Evolutionary conservation across 164 flowering plant genomes (phyloP).

Genomic region (Dillenia suffruticosa): DNA sequence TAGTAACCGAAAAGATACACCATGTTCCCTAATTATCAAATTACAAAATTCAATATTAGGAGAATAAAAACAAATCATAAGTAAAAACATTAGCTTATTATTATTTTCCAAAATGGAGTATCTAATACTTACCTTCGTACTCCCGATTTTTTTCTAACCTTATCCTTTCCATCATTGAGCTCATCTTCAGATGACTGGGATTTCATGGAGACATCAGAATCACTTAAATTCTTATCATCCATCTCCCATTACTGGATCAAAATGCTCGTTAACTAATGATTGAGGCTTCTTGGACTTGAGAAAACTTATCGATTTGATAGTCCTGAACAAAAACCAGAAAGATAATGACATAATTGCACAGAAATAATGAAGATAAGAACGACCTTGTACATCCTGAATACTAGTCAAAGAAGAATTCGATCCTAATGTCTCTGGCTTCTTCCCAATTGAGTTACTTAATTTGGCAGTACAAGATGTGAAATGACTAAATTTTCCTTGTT

Average conservation of each 20-base stretch:
- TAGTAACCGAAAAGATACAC: background rate
- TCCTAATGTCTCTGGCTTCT: background rate
- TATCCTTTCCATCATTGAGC: too few relatives aligned
- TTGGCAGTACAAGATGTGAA: too few relatives aligned
- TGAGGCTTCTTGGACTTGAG: too few relatives aligned
- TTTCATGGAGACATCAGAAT: too few relatives aligned
- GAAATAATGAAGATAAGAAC: background rate
- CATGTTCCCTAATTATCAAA: background rate
- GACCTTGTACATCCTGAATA: background rate
- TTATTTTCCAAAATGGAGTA: too few relatives aligned
- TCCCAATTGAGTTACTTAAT: conserved; percentile 4
- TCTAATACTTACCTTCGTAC: conserved; percentile 85
- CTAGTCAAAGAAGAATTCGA: background rate
- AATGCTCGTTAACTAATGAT: too few relatives aligned
- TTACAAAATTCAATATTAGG: background rate
- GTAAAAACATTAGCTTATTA: too few relatives aligned
- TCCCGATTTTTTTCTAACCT: conserved; percentile 27
- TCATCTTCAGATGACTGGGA: too few relatives aligned
- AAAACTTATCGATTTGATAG: too few relatives aligned
- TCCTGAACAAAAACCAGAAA: too few relatives aligned
- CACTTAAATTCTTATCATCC: too few relatives aligned
- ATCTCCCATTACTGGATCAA: too few relatives aligned
- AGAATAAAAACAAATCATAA: conserved; percentile 9
- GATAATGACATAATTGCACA: background rate
- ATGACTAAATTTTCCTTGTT: conserved; percentile 74